These are phyloP conservation scores for Oryza glaberrima DNA, from an alignment of 176 grass and related monocot genomes.

Conservation along the genomic window DNA sequence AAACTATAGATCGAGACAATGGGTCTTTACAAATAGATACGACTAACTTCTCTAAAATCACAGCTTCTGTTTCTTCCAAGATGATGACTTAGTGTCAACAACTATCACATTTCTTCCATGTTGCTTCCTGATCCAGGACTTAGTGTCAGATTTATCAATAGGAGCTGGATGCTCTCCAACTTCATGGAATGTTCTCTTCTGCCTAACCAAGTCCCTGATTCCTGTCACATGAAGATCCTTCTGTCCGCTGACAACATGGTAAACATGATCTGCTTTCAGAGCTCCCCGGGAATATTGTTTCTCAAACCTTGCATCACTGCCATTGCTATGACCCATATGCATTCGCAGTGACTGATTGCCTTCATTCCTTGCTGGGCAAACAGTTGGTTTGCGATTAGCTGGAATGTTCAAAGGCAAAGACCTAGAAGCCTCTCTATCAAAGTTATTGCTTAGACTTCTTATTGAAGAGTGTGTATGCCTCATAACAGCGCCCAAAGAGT, in stretches of 20 bases:
- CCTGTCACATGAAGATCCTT: slow-evolving; percentile 20
- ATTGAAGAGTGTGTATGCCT: slow-evolving; percentile 34
- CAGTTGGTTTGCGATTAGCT: neutral
- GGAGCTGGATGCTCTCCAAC: slow-evolving; percentile 15
- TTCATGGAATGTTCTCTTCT: slow-evolving; percentile 61
- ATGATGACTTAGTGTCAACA: slow-evolving; percentile 28
- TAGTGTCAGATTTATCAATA: slow-evolving; percentile 17
- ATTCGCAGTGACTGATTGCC: neutral
- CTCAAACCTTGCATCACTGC: slow-evolving; percentile 19
- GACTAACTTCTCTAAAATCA: slow-evolving; percentile 26
- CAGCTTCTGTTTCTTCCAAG: slow-evolving; percentile 48
- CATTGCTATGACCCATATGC: slow-evolving; percentile 13
- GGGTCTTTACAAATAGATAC: slow-evolving; percentile 10
- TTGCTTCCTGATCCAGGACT: slow-evolving; percentile 44
- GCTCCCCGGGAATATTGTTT: slow-evolving; percentile 19
- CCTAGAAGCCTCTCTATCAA: slow-evolving; percentile 23
- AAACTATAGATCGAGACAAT: neutral
- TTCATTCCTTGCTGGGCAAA: slow-evolving; percentile 18
- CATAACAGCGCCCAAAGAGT: slow-evolving; percentile 38
- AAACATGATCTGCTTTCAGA: slow-evolving; percentile 14
- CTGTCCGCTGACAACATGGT: neutral
- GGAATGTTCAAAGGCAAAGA: neutral
- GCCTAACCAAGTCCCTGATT: slow-evolving; percentile 42
- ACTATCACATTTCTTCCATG: slow-evolving; percentile 31
- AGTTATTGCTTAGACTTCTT: slow-evolving; percentile 33